Evolutionary conservation across 2,329 filamentous ascomycete species (phyloP).

Genomic region (Arthrobotrys entomopaga): DNA sequence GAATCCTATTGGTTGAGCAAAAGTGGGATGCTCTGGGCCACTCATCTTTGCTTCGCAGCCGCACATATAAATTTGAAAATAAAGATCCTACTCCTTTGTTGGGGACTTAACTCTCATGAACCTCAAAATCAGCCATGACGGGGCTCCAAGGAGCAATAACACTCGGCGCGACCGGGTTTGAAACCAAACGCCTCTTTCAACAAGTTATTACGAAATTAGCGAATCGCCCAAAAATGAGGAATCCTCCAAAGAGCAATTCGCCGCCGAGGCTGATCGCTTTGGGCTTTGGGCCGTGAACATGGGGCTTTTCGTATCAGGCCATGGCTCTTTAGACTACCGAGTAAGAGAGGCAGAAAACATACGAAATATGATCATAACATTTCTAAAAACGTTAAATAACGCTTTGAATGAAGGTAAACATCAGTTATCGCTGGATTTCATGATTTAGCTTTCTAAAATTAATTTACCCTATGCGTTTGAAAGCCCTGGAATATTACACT

Average conservation of each 20-base stretch:
- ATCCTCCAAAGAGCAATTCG: constrained; percentile 8
- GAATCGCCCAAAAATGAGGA: constrained; percentile 11
- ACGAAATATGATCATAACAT: constrained; percentile 10
- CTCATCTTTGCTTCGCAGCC: no score
- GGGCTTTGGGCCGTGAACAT: constrained; percentile 41
- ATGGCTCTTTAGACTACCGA: constrained; percentile 50
- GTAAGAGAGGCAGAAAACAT: constrained; percentile 46
- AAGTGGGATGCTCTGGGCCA: no score
- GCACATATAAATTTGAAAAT: no score
- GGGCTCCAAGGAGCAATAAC: not conserved
- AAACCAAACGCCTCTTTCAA: constrained; percentile 27
- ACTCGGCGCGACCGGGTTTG: constrained; percentile 11
- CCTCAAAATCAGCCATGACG: no score
- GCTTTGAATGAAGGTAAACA: constrained; percentile 32
- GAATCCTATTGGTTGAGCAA: no score
- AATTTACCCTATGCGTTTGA: not conserved
- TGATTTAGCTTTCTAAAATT: not conserved
- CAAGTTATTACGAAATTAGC: not conserved
- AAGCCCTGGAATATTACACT: not conserved
- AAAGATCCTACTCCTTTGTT: no score
- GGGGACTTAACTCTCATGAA: no score
- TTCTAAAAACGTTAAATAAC: constrained; percentile 22
- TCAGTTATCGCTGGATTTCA: not conserved
- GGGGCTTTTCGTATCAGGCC: constrained; percentile 48
- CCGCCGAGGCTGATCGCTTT: constrained; percentile 42